phyloP scores from a whole-genome alignment of 2,329 filamentous ascomycete species.

The Apiospora aurea region DNA sequence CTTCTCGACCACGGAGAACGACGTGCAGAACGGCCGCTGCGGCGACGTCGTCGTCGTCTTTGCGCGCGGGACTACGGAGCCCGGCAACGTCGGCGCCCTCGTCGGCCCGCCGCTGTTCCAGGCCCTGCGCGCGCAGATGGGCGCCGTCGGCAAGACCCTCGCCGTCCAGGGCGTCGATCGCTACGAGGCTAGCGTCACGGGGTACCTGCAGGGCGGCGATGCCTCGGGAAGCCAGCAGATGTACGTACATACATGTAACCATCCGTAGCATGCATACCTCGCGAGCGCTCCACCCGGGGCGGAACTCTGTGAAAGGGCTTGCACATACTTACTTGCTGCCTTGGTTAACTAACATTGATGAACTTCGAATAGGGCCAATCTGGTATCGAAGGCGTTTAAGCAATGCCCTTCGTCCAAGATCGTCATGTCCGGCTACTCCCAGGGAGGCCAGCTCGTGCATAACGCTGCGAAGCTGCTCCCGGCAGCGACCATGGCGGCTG shows the following conservation, averaged over 20 bases:
- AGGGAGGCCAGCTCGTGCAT: constrained; percentile 20
- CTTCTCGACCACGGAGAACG: constrained; percentile 24
- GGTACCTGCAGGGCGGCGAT: constrained; percentile 25
- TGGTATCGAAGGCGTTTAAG: not conserved
- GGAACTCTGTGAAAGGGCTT: not conserved
- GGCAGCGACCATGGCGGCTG: not conserved
- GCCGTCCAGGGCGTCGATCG: constrained; percentile 27
- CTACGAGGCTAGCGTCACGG: constrained; percentile 22
- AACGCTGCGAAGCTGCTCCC: constrained; percentile 20
- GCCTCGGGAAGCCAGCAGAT: constrained; percentile 24
- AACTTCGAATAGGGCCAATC: not conserved
- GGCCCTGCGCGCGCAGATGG: constrained; percentile 7
- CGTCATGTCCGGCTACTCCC: constrained; percentile 24
- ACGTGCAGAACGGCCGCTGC: constrained; percentile 23
- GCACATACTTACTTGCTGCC: not conserved
- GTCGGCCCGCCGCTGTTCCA: constrained; percentile 27
- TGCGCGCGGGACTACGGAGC: constrained; percentile 27
- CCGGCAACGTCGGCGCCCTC: constrained; percentile 26
- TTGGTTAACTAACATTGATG: not conserved
- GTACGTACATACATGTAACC: not conserved
- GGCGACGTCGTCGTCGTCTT: constrained; percentile 27
- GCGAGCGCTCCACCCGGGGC: not conserved
- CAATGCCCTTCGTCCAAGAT: constrained; percentile 17
- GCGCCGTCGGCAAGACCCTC: not conserved
- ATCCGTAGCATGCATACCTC: too few relatives aligned